Conservation (phyloP, 257 asterid species). For the Anisodus tanguticus region DNA sequence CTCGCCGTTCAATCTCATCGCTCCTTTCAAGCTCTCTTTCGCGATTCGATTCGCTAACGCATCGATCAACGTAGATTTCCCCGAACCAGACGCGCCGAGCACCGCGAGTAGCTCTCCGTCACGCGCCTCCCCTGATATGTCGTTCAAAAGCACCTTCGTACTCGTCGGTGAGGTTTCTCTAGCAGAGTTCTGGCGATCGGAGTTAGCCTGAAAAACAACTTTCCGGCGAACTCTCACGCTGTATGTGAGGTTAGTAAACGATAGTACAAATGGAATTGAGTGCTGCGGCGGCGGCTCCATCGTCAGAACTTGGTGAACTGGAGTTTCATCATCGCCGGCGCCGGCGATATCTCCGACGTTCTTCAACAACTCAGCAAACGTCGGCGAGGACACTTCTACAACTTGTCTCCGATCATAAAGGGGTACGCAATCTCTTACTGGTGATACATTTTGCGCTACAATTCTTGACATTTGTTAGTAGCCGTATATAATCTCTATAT, state of each 20-base stretch:
- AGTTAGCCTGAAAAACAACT: not conserved
- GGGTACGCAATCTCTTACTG: slow-evolving; percentile 36
- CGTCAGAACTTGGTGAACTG: slow-evolving; percentile 56
- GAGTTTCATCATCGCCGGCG: slow-evolving; percentile 54
- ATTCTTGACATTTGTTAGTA: slow-evolving; percentile 44
- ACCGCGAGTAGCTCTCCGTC: no score
- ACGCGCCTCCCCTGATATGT: no score
- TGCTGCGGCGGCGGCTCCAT: slow-evolving; percentile 44
- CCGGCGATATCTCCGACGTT: slow-evolving; percentile 51
- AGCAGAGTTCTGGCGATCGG: slow-evolving; percentile 34
- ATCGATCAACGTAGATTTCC: no score
- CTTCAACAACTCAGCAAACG: slow-evolving; percentile 54
- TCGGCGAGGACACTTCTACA: slow-evolving; percentile 42
- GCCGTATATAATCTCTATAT: not conserved
- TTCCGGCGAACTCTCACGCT: slow-evolving; percentile 48
- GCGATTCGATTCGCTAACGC: no score
- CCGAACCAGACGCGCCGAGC: no score
- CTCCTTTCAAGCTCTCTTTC: no score
- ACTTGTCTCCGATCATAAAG: slow-evolving; percentile 33
- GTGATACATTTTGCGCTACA: slow-evolving; percentile 38
- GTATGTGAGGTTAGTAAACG: slow-evolving; percentile 65
- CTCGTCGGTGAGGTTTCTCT: slow-evolving; percentile 43
- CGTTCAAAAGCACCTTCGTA: no score
- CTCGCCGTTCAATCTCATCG: no score
- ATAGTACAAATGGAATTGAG: slow-evolving; percentile 57